Conservation (phyloP, 306 rosid species). For the Sophora flavescens region DNA sequence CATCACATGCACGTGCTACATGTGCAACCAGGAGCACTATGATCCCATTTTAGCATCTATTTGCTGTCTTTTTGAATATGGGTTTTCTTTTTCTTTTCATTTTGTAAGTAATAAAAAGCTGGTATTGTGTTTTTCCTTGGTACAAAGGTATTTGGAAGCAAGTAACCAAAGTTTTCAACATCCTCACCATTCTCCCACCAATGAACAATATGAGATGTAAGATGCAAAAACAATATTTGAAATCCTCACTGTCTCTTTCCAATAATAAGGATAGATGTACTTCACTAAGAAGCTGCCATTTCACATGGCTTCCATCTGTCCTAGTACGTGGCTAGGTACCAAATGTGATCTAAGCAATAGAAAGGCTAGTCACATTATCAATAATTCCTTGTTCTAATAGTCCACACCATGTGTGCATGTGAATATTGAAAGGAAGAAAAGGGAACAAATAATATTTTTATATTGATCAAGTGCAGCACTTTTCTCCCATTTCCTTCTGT, state of each 20-base stretch:
- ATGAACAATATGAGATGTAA: background rate
- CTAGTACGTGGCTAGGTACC: constrained; percentile 39
- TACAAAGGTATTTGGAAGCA: constrained; percentile 67
- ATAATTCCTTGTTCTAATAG: constrained; percentile 40
- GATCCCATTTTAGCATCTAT: constrained; percentile 56
- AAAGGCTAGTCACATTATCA: constrained; percentile 21
- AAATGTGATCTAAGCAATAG: constrained; percentile 47
- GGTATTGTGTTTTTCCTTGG: constrained; percentile 51
- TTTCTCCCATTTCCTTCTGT: constrained; percentile 63
- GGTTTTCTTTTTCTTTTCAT: constrained; percentile 44
- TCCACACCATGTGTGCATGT: constrained; percentile 79
- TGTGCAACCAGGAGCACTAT: constrained; percentile 62
- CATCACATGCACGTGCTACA: constrained; percentile 67
- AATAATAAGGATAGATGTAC: constrained; percentile 56
- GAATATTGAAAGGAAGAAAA: constrained; percentile 57
- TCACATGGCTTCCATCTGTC: constrained; percentile 79
- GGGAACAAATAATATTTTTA: background rate
- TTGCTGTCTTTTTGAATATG: constrained; percentile 37
- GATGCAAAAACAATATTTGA: background rate
- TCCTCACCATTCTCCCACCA: constrained; percentile 29
- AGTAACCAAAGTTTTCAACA: constrained; percentile 49
- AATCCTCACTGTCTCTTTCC: constrained; percentile 50
- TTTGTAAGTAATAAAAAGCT: constrained; percentile 53
- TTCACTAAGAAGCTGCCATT: constrained; percentile 75
- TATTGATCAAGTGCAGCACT: constrained; percentile 62